A percentile compares a stretch with the other conserved stretches of the same genome.
Evolutionary conservation across 2,329 filamentous ascomycete species (phyloP).

Genomic region (Drechslerella coelobrocha): DNA sequence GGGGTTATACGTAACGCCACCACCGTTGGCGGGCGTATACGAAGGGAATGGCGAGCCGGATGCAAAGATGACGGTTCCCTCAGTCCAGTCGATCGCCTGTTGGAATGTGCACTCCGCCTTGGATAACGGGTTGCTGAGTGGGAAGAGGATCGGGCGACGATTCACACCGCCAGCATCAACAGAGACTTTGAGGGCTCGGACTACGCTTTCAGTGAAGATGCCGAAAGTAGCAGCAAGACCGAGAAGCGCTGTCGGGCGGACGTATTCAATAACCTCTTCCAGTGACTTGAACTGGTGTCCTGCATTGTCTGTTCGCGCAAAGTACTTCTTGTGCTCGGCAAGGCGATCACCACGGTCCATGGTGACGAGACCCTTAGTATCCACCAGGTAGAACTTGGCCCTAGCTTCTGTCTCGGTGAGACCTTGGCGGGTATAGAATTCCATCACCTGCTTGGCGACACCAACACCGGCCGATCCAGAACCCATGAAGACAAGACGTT

Average conservation of each 20-base stretch:
- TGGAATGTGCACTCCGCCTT: conserved; percentile 99
- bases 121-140: conserved; percentile 91
- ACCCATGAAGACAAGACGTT: conserved; percentile 94
- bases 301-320: conserved; percentile 70
- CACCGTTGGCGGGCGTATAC: conserved; percentile 64
- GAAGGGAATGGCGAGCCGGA: conserved; percentile 93
- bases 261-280: conserved; percentile 92
- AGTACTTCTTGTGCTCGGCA: conserved; percentile 84
- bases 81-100: conserved; percentile 89
- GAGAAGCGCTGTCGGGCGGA: conserved; percentile 92
- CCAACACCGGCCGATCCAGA: conserved; percentile 94
- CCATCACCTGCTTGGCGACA: conserved; percentile 96
- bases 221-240: conserved; percentile 93
- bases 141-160: conserved; percentile 88
- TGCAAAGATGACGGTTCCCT: conserved; percentile 90
- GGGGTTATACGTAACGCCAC: conserved; percentile 72
- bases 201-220: conserved; percentile 86
- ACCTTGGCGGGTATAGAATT: conserved; percentile 93
- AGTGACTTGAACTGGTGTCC: conserved; percentile 77
- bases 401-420: conserved; percentile 85
- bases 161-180: conserved; percentile 63
- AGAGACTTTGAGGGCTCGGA: conserved; percentile 65
- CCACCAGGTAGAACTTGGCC: conserved; percentile 95
- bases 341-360: conserved; percentile 90
- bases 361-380: conserved; percentile 95